Evolutionary conservation across 495 filamentous ascomycete species (phyloP), one percentile per base, ranked within the genome.

Genomic region (Aspergillus indologenus): DNA sequence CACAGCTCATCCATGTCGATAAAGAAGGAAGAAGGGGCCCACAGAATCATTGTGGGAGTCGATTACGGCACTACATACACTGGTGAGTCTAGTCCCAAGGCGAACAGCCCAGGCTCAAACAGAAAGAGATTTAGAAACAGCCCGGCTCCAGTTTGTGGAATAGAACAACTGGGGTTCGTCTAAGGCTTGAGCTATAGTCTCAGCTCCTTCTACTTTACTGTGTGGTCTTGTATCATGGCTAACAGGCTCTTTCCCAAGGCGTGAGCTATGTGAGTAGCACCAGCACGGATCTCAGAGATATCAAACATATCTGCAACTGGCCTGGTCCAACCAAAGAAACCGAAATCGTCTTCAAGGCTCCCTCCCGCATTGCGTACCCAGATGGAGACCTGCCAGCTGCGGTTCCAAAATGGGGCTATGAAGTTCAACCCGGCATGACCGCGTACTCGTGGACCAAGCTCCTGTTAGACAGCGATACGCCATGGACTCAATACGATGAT

Each of bases 391-490:
- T 29, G 14, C n/a, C 21, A 44, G 2, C n/a, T 60, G 2, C 5
- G 15, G 1, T 7, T 1, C 5, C 18, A n/a, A 29, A 40, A 6
- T 60, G 58, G 58, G 58, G 58, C 21, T 60, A 45, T 21, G 19
- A 51, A 21, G 57, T 57, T 46, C 55, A 61, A 31, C 54, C 60
- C 2, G 46, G 63, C 19, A 54, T 60, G 59, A 44, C 29, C 11
- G 42, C 57, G 20, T 65, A 64, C 45, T 58, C 62, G 5, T 70
- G 67, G 67, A 65, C 63, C 22, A 70, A 70, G 24, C 58, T 70
- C 3, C 48, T 61, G 4, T 48, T 65, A 5, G 64, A 67, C 15
- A 24, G 15, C 7, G 22, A 45, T 19, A 51, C 53, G 1, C 24
- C 48, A n/a, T 19, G 47, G n/a, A 57, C 60, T 1, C 3, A 60